Evolutionary conservation across 495 filamentous ascomycete species (phyloP), one percentile per base, ranked within the genome.

Genomic region (Penicillium coffeae): DNA sequence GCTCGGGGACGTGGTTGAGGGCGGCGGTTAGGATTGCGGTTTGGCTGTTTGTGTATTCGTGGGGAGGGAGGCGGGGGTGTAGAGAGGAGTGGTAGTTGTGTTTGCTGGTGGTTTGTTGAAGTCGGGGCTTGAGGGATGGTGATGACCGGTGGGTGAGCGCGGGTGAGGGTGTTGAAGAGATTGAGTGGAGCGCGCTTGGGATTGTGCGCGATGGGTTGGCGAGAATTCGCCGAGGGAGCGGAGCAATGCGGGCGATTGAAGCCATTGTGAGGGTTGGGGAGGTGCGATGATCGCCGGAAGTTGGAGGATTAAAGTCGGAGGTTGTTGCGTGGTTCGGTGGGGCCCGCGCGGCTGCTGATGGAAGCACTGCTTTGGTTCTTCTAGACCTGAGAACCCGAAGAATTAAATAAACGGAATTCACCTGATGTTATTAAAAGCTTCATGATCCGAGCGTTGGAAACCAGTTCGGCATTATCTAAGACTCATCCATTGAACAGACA

Each of bases 11-110:
- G 67, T 93, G 87, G n/a, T 56, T 45, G 58, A 90, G 80, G 20
- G 91, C 82, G 6, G 89, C 79, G 47, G 85, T 75, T 50, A 98
- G 90, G 66, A 96, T 92, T 46, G 81, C 72, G 13, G 72, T 69
- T 75, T 96, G 89, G 54, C 82, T 69, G 34, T 81, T 70, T 42
- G 73, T 82, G 82, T 91, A 96, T 55, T 66, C 60, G 50, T 72
- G 69, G 34, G 60, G 46, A 43, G 63, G 81, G 70, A 38, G 80
- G 56, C 38, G 80, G 60, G 48, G 77, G 58, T 51, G 81, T 70
- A 72, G 84, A 74, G 82, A 71, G 18, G 90, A 93, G 69, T 95
- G 88, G 74, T 90, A 95, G 44, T 58, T 33, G 55, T 40, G 20
- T 12, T 42, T 35, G 21, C 25, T 27, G 21, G 20, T 20, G 14